These are phyloP conservation scores for Gaertneriomyces sp. DNA, from an alignment of 192 early-diverging fungal species.

Conservation along the genomic window DNA sequence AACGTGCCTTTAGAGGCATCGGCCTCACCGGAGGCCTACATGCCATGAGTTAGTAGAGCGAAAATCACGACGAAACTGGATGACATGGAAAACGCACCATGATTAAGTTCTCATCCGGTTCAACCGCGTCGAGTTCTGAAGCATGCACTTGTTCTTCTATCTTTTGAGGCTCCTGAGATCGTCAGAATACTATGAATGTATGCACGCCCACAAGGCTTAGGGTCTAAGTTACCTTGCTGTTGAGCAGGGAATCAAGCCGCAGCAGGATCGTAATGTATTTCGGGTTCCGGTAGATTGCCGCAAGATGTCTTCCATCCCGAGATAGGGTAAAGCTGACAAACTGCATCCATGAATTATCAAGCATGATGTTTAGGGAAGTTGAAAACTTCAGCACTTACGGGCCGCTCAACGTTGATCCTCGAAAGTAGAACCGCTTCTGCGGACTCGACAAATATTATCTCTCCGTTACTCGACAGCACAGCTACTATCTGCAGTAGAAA, in stretches of 20 bases:
- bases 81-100: too few species aligned
- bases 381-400: constrained; percentile 6
- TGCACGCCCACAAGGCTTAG: too few species aligned
- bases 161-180: too few species aligned
- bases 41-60: too few species aligned
- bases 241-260: constrained; percentile 36
- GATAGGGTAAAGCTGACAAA: constrained; percentile 41
- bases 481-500: constrained; percentile 29
- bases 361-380: neutral
- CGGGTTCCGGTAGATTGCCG: constrained; percentile 30
- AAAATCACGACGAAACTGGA: too few species aligned
- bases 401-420: constrained; percentile 31
- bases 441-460: constrained; percentile 43
- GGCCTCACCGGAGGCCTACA: too few species aligned
- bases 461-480: constrained; percentile 41
- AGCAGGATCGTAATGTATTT: constrained; percentile 33
- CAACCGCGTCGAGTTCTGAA: too few species aligned
- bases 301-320: constrained; percentile 41
- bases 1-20: too few species aligned
- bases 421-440: constrained; percentile 39
- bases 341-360: constrained; percentile 8
- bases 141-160: too few species aligned
- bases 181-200: too few species aligned
- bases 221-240: constrained; percentile 1
- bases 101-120: too few species aligned